phyloP scores from a whole-genome alignment of 148 eudicot genomes.

The Amaranthus cruentus region DNA sequence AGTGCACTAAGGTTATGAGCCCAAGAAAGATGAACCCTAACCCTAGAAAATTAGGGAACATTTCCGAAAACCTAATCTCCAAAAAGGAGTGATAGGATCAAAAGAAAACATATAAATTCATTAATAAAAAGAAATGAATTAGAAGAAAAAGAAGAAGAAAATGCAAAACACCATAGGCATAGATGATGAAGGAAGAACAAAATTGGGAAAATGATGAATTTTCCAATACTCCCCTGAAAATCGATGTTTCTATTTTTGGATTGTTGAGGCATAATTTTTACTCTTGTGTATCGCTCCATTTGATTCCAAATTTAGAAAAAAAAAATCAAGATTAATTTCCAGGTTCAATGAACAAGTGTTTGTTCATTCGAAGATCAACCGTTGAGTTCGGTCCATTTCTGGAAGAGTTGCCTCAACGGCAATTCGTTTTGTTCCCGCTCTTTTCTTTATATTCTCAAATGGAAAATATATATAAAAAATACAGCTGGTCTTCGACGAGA shows the following conservation, averaged over 20 bases:
- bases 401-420: neutral
- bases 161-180: conserved; percentile 12
- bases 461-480: too few relatives aligned
- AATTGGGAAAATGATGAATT: conserved; percentile 6
- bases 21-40: conserved; percentile 24
- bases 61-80: conserved; percentile 27
- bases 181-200: neutral
- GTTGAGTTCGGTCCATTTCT: conserved; percentile 25
- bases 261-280: conserved; percentile 13
- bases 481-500: too few relatives aligned
- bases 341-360: conserved; percentile 13
- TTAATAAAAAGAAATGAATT: neutral
- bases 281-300: conserved; percentile 14
- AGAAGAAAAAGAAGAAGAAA: neutral
- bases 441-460: neutral
- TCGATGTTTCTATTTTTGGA: conserved; percentile 25
- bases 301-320: conserved; percentile 22
- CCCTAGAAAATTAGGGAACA: conserved; percentile 30
- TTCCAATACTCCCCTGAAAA: conserved; percentile 10
- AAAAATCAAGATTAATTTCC: neutral
- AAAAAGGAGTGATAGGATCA: conserved; percentile 13
- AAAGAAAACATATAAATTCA: conserved; percentile 5
- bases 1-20: conserved; percentile 35
- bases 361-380: conserved; percentile 6
- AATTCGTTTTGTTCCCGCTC: neutral